Percentiles rank a stretch among this genome's conserved stretches.
These are phyloP conservation scores for Dianthus caryophyllus DNA, from an alignment of 148 eudicot genomes.

Conservation along the genomic window DNA sequence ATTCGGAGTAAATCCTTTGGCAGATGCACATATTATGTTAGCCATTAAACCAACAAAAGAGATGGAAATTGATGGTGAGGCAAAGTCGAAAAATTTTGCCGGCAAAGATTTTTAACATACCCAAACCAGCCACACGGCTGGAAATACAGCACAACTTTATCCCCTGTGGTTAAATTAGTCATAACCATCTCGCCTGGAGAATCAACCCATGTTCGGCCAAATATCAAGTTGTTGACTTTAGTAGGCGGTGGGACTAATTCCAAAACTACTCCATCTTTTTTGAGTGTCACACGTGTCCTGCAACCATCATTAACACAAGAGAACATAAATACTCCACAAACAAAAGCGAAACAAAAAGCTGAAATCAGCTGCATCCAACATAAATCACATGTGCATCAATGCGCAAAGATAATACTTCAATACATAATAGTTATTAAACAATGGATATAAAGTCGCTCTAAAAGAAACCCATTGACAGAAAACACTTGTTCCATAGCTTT, in stretches of 20 bases:
- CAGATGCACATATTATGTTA: slow-evolving; percentile 1
- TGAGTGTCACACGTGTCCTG: slow-evolving; percentile 84
- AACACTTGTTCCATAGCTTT: background rate
- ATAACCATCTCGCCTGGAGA: slow-evolving; percentile 91
- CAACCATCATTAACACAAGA: slow-evolving; percentile 15
- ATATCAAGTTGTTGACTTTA: slow-evolving; percentile 83
- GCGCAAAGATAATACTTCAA: too few species aligned
- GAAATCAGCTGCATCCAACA: background rate
- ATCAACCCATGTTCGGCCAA: slow-evolving; percentile 98
- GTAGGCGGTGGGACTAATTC: slow-evolving; percentile 98
- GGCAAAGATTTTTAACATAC: slow-evolving; percentile 36
- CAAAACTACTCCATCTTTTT: slow-evolving; percentile 69
- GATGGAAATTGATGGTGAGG: background rate
- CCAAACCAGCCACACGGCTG: slow-evolving; percentile 99
- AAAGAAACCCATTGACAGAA: background rate
- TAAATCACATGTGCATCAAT: background rate
- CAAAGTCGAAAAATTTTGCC: background rate
- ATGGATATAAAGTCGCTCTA: background rate
- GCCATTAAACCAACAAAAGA: background rate
- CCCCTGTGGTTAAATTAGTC: slow-evolving; percentile 84
- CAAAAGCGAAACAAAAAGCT: background rate
- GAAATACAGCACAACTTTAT: slow-evolving; percentile 88
- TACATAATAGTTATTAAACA: background rate
- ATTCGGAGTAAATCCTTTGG: background rate
- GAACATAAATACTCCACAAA: background rate